Evolutionary conservation across 1,284 basidiomycete species (phyloP).

Genomic region (Melampsora americana): DNA sequence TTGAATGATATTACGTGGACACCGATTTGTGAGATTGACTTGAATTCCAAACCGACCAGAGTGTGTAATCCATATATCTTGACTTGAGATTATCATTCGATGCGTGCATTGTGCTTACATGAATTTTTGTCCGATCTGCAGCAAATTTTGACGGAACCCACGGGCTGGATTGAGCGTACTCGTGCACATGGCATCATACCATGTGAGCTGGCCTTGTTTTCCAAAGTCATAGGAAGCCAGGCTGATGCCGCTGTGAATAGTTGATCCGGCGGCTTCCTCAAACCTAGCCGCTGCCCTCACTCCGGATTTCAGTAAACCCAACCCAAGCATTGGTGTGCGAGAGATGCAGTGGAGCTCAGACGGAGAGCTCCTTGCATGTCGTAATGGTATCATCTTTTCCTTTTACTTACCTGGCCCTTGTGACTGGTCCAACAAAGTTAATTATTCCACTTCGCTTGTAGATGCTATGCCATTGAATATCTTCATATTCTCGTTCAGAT

Average conservation of each 20-base stretch:
- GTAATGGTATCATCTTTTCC: conserved; percentile 10
- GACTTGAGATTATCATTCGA: too few relatives aligned
- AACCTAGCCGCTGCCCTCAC: conserved; percentile 17
- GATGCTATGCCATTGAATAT: conserved; percentile 27
- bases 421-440: not conserved
- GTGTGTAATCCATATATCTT: conserved; percentile 6
- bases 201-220: not conserved
- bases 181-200: conserved; percentile 37
- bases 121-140: not conserved
- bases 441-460: not conserved
- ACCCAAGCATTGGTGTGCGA: conserved; percentile 28
- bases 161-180: conserved; percentile 29
- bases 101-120: too few relatives aligned
- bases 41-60: conserved; percentile 15
- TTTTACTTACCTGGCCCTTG: not conserved
- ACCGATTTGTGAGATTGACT: conserved; percentile 32
- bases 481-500: conserved; percentile 19
- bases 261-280: conserved; percentile 4
- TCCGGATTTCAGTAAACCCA: conserved; percentile 33
- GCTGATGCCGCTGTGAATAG: not conserved
- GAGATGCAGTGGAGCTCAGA: conserved; percentile 33
- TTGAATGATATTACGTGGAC: conserved; percentile 41
- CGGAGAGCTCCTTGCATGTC: conserved; percentile 31
- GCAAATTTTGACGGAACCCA: conserved; percentile 28
- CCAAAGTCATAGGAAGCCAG: not conserved